Base-by-base conservation (phyloP, 2,329 filamentous ascomycete genomes). In the Phaeosphaeriaceae sp. region DNA sequence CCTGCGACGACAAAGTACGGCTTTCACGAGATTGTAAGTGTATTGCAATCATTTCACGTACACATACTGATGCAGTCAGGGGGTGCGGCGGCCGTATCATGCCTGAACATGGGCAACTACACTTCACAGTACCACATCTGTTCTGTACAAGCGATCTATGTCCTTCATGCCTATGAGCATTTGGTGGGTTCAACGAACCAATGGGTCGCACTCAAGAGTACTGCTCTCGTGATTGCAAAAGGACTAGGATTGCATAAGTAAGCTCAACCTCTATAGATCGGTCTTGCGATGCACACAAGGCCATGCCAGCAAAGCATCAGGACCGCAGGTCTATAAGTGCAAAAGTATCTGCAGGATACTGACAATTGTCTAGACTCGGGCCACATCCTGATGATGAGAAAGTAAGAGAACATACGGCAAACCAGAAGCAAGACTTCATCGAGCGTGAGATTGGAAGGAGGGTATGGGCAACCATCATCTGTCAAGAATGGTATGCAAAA, bases 101-200 rank as follows among this genome's bases (percentile, higher is more conserved):
- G 80, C 61, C 69, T 85, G 1, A 79, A 82, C 40, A 69, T 79
- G 4, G 81, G 79, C 2, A 79, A 82, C 49, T 84, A 80, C 58
- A 82, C 79, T 51, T 81, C 76, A 63, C 64, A 69, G 55, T 65
- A 66, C 50, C 53, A 78, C 68, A 59, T 78, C 68, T 62, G 72
- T 61, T 60, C 72, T 0, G 74, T 83, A 3, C 79, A 84, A 62
- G 78, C 82, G 3, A 82, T 85, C 41, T 71, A 80, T 10, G 80
- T 78, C 1, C 69, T 82, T 27, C 83, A 82, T n/a, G 79, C 82
- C 2, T 80, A 80, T 9, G 82, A 81, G 9, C 83, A 85, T 66
- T 69, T 82, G 17, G 74, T 84, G 1, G 83, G 82, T 1, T 80
- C 78, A 22, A 81, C 81, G 7, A 83, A 82, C 60, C 79, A 79